Base-by-base conservation (phyloP, 352 stramenopile genomes). In the Phytophthora megakarya region DNA sequence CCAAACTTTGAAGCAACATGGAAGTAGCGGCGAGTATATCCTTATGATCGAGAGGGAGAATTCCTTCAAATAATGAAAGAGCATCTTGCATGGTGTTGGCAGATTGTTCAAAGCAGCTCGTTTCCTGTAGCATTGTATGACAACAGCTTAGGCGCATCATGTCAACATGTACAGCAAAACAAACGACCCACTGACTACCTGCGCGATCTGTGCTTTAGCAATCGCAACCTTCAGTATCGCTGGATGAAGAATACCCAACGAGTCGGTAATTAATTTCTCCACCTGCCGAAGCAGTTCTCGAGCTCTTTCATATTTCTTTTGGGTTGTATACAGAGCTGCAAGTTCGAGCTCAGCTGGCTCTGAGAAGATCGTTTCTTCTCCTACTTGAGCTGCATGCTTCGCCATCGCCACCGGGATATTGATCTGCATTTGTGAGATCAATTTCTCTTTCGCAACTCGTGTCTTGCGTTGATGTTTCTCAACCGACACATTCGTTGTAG, bases 181-280 rank as follows among this genome's bases (percentile, higher is more conserved):
- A 11, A 11, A 11, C 11, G 3, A 52, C 38, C 18, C 30, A 13
- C 18, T 19, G 5, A 12, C 10, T 61, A 81, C 75, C 59, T 75
- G 59, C 6, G 50, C 52, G 33, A 82, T 65, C 25, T 58, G 67
- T 1, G 74, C 78, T 9, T 79, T 68, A 8, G 59, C 67, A 8
- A 86, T 74, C 8, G 77, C 54, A 22, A 92, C 70, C 48, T 89
- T 86, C 28, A 92, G 58, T 61, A 86, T 80, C 5, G 79, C 80
- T 9, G 80, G 76, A 47, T 90, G 80, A 25, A 73, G 23, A 42
- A 67, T 65, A 7, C 82, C 82, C 0, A 88, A 25, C 0, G 82
- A 65, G 16, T 80, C 56, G 10, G 63, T 66, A 4, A 78, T 59
- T 0, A 81, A 43, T 22, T 58, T 47, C 44, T 74, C 66, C 5